Base-by-base conservation (phyloP, 78 protist species). In the Dictyostelium capitatum region DNA sequence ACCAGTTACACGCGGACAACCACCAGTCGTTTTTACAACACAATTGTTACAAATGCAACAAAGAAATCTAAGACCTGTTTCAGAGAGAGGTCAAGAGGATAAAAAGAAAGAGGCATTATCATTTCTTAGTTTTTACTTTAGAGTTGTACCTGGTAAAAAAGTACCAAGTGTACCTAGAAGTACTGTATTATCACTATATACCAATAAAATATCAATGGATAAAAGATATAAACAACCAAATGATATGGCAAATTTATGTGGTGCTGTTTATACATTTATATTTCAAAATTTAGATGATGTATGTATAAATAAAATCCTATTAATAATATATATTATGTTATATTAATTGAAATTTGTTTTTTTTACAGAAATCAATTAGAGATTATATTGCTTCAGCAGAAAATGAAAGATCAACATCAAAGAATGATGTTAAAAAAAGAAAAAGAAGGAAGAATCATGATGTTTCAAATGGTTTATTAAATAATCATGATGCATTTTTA, bases 231-330 rank as follows among this genome's bases (percentile, higher is more conserved):
- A 87, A 65, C 84, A 74, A 28, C 83, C 83, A 11, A 87, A 87
- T 77, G 84, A 87, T 32, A 87, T 87, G 93, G 93, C 93, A 7
- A 87, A 87, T 51, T 74, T 87, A 20, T 87, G 93, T 77, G 93
- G 93, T 47, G 93, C 93, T 47, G 93, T 87, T 11, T 87, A 87
- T 65, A 87, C 93, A 5, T 87, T 87, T 65, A 87, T 87, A 19
- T 87, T 75, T 65, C 85, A 87, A 46, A 69, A 87, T 64, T 65
- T 77, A 65, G 78, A 87, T 37, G 93, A 87, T 50, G 93, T 87
- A 87, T 20, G 78, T 85, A 20, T 15, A 15, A 19, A 17, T 67
- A 1, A 67, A 15, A 6, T 19, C 19, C 17, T 15, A 70, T 7
- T 73, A 23, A 25, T 74, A 46, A n/a, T 47, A 64, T n/a, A n/a